These are phyloP conservation scores for Tetracentron sinense DNA, from an alignment of 164 flowering plant genomes.

Conservation along the genomic window DNA sequence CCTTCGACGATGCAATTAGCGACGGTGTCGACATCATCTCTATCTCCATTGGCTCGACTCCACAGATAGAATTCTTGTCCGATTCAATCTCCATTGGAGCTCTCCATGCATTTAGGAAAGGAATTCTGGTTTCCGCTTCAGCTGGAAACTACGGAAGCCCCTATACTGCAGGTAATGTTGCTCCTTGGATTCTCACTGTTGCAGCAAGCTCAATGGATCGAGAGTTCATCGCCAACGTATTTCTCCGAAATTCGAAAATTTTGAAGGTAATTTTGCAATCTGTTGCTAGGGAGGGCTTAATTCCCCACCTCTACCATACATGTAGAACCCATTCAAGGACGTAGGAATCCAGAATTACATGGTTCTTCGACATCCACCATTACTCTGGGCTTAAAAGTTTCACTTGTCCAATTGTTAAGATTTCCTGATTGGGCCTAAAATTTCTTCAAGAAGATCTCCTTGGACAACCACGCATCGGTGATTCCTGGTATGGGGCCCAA, in stretches of 20 bases:
- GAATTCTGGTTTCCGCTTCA: constrained; percentile 39
- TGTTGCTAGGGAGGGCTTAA: too few species aligned
- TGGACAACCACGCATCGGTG: too few species aligned
- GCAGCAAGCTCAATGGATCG: constrained; percentile 43
- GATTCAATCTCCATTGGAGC: constrained; percentile 41
- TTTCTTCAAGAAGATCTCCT: too few species aligned
- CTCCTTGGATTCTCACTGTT: constrained; percentile 50
- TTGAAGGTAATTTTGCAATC: constrained; percentile 31
- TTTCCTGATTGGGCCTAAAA: too few species aligned
- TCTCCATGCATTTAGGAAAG: constrained; percentile 46
- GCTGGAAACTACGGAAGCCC: constrained; percentile 41
- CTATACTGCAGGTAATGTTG: constrained; percentile 26
- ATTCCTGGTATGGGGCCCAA: too few species aligned
- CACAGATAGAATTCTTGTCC: constrained; percentile 23
- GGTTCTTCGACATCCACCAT: too few species aligned
- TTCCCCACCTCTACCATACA: too few species aligned
- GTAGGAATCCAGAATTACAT: too few species aligned
- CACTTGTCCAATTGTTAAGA: too few species aligned
- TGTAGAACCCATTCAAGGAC: too few species aligned
- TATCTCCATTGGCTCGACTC: constrained; percentile 35
- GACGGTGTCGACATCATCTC: constrained; percentile 59
- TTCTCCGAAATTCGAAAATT: constrained; percentile 30
- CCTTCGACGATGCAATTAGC: constrained; percentile 47
- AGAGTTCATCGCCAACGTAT: constrained; percentile 24
- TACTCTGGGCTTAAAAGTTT: too few species aligned